A percentile compares a stretch with the other conserved stretches of the same genome.
phyloP scores from a whole-genome alignment of 2,329 filamentous ascomycete genomes.

The Fusarium musae region DNA sequence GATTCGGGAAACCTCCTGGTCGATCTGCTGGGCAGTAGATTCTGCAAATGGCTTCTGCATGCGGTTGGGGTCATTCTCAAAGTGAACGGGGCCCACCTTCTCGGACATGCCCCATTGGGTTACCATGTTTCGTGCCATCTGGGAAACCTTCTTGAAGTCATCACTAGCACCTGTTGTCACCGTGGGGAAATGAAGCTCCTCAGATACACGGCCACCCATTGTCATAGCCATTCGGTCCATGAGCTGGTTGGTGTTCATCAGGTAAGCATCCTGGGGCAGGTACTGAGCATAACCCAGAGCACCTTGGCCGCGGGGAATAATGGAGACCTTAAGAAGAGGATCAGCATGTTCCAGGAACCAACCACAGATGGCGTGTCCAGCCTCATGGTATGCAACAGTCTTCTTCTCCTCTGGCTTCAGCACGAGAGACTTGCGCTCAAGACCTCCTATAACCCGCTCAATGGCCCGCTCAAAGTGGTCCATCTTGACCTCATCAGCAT shows the following conservation, averaged over 20 bases:
- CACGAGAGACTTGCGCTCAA: slow-evolving; percentile 97
- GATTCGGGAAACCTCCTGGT: slow-evolving; percentile 89
- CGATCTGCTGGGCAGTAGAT: slow-evolving; percentile 90
- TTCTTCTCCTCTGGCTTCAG: slow-evolving; percentile 93
- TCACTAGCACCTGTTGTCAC: slow-evolving; percentile 95
- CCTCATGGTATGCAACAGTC: slow-evolving; percentile 97
- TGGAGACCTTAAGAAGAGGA: slow-evolving; percentile 96
- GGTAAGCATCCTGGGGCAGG: slow-evolving; percentile 91
- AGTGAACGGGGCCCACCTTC: slow-evolving; percentile 93
- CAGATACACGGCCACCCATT: slow-evolving; percentile 91
- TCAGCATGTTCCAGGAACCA: slow-evolving; percentile 99
- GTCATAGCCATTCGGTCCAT: slow-evolving; percentile 99
- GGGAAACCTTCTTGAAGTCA: slow-evolving; percentile 98
- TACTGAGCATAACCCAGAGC: slow-evolving; percentile 97
- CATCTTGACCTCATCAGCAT: slow-evolving; percentile 85
- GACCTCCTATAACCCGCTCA: slow-evolving; percentile 93
- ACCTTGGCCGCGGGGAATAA: slow-evolving; percentile 94
- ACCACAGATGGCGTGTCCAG: slow-evolving; percentile 96
- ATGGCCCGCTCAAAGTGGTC: slow-evolving; percentile 96
- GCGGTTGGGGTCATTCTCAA: slow-evolving; percentile 83
- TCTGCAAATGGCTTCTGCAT: slow-evolving; percentile 97
- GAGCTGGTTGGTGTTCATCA: slow-evolving; percentile 94
- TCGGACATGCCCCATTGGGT: slow-evolving; percentile 99
- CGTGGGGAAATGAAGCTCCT: slow-evolving; percentile 96
- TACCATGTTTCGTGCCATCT: slow-evolving; percentile 96